phyloP scores from a whole-genome alignment of 1,284 basidiomycete genomes.

The Cutaneotrichosporon sp. region DNA sequence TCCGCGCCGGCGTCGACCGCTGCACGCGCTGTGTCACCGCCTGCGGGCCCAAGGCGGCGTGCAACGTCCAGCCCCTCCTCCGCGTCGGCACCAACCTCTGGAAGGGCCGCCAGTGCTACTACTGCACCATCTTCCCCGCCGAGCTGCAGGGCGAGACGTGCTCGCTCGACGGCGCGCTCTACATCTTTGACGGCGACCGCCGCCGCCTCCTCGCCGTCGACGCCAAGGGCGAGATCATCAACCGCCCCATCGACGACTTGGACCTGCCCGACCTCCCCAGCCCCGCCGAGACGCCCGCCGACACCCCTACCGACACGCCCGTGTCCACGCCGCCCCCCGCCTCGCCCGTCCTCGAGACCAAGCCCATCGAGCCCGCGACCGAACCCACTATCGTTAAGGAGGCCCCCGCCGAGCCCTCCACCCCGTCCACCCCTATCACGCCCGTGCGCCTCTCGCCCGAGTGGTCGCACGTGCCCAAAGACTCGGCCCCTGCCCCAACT shows the following conservation, averaged over 20 bases:
- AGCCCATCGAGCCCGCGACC: background rate
- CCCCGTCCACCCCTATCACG: background rate
- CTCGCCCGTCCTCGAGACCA: background rate
- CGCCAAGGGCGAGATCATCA: conserved; percentile 4
- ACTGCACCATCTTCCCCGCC: conserved; percentile 15
- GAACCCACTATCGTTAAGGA: background rate
- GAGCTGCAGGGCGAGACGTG: conserved; percentile 15
- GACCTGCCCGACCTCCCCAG: conserved; percentile 1
- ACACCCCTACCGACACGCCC: background rate
- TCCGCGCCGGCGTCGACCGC: conserved; percentile 11
- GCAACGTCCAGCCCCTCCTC: conserved; percentile 15
- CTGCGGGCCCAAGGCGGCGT: conserved; percentile 12
- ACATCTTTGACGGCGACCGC: conserved; percentile 8
- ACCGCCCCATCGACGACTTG: conserved; percentile 5
- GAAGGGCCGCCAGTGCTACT: conserved; percentile 13
- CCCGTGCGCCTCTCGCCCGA: conserved; percentile 13
- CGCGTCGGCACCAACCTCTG: conserved; percentile 13
- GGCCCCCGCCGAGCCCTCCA: background rate
- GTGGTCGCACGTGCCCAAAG: conserved; percentile 7
- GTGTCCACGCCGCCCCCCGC: background rate
- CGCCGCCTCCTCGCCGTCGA: conserved; percentile 8
- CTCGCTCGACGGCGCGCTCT: conserved; percentile 12
- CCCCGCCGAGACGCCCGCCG: background rate
- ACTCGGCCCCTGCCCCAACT: background rate
- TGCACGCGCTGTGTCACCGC: conserved; percentile 16